Evolutionary conservation across 805 yeast genomes (phyloP), one percentile per base, ranked within the genome.

Genomic region (Saccharomycopsis babjevae): DNA sequence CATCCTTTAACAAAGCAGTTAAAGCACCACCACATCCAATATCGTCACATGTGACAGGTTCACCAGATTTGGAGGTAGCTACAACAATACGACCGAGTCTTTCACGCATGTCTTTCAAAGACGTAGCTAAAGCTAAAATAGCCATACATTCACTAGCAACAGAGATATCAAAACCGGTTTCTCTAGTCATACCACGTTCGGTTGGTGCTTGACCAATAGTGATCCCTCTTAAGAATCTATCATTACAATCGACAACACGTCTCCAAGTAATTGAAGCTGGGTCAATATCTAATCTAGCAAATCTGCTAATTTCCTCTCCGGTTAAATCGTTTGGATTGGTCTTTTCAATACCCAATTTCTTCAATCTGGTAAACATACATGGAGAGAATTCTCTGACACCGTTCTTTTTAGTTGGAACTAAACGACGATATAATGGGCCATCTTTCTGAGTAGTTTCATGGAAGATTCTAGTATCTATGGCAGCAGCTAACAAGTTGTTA

Each of bases 61-160:
- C 88, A 66, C 90, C 90, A 22, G 82, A 72, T 64, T 73, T 80
- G 65, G 86, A 83, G 13, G 88, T 75, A 59, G 88, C 96, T 70
- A 88, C 79, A 61, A 88, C 94, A 76, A 88, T 84, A 56, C 76
- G 80, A 62, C 94, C 92, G 63, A 87, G 80, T 74, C 96, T 79
- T 65, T 78, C 81, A 74, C 93, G 81, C 79, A 88, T 76, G 70
- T 88, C 94, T 62, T 81, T 73, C 69, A 88, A 77, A 59, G 88
- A 85, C 65, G 79, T 82, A 57, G 90, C 82, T 61, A 88, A 75
- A 15, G 96, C 96, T 68, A 88, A 75, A 63, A 88, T 87, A 56
- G 96, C 96, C 96, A 88, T 88, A 72, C 87, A 79, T 74, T 88
- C 96, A 56, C 89, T 84, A 20, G 96, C 96, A 65, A 88, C 94